phyloP scores from a whole-genome alignment of 495 filamentous ascomycete species.

The Penicillium cosmopolitanum region DNA sequence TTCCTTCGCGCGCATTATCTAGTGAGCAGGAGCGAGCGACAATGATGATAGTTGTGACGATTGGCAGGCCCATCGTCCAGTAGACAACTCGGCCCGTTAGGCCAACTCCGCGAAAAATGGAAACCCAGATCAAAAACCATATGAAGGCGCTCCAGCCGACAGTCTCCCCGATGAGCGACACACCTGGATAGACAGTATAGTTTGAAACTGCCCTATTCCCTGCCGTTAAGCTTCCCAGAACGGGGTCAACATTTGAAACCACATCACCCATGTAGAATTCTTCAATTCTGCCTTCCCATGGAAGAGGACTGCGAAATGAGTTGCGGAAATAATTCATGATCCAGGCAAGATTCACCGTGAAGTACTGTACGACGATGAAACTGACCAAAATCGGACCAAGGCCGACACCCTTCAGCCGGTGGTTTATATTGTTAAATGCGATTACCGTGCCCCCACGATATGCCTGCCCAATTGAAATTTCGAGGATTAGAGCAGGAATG shows the following conservation, averaged over 20 bases:
- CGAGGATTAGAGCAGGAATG: slow-evolving; percentile 49
- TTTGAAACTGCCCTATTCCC: slow-evolving; percentile 21
- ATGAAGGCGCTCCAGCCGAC: slow-evolving; percentile 45
- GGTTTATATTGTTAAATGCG: slow-evolving; percentile 43
- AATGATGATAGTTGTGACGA: slow-evolving; percentile 42
- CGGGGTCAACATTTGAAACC: slow-evolving; percentile 32
- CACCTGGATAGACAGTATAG: slow-evolving; percentile 29
- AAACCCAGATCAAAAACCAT: slow-evolving; percentile 45
- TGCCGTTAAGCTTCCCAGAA: slow-evolving; percentile 23
- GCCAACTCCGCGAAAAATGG: slow-evolving; percentile 43
- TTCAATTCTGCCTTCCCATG: slow-evolving; percentile 39
- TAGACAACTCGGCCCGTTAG: slow-evolving; percentile 47
- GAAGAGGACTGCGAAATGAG: slow-evolving; percentile 41
- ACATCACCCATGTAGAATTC: slow-evolving; percentile 41
- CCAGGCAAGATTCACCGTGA: slow-evolving; percentile 43
- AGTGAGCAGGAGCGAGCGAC: slow-evolving; percentile 38
- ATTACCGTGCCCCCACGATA: slow-evolving; percentile 44
- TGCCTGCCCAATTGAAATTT: slow-evolving; percentile 44
- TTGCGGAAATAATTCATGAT: slow-evolving; percentile 49
- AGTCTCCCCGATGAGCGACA: slow-evolving; percentile 35
- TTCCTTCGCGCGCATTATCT: slow-evolving; percentile 35
- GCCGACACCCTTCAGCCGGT: slow-evolving; percentile 40
- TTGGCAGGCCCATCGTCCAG: slow-evolving; percentile 49
- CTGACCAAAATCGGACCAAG: slow-evolving; percentile 37
- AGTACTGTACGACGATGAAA: slow-evolving; percentile 43